Percentiles rank a stretch among this genome's conserved stretches.
Evolutionary conservation across 2,329 filamentous ascomycete species (phyloP).

Genomic region (Neofusicoccum ribis): DNA sequence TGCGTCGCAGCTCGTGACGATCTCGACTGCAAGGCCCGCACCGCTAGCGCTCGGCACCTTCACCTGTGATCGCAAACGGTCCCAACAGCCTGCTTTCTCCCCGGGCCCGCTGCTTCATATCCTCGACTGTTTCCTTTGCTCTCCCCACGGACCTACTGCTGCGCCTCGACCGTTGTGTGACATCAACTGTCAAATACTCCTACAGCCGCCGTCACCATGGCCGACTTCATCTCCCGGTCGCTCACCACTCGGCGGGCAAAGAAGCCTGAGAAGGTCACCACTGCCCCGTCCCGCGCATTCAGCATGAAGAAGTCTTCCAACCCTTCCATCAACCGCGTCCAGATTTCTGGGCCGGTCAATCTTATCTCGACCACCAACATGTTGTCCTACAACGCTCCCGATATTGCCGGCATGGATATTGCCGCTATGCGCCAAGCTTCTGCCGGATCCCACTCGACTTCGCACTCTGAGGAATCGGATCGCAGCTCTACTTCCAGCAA

Average conservation of each 20-base stretch:
- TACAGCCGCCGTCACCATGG: slow-evolving; percentile 8
- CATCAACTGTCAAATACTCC: slow-evolving; percentile 5
- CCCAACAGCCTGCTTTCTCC: not conserved
- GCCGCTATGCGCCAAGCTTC: slow-evolving; percentile 33
- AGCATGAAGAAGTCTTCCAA: slow-evolving; percentile 46
- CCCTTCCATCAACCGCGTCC: slow-evolving; percentile 57
- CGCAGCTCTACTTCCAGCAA: slow-evolving; percentile 53
- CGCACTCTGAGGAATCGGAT: slow-evolving; percentile 68
- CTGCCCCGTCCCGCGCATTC: slow-evolving; percentile 29
- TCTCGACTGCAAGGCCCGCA: slow-evolving; percentile 7
- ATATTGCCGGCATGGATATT: slow-evolving; percentile 67
- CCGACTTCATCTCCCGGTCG: slow-evolving; percentile 61
- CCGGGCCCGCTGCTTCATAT: slow-evolving; percentile 7
- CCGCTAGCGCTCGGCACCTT: slow-evolving; percentile 1
- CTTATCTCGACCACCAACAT: slow-evolving; percentile 94
- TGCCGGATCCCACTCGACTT: slow-evolving; percentile 53
- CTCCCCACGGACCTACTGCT: not conserved
- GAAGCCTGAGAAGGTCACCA: slow-evolving; percentile 47
- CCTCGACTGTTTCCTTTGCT: not conserved
- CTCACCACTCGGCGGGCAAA: slow-evolving; percentile 67
- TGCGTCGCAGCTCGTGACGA: slow-evolving; percentile 9
- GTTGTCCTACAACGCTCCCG: slow-evolving; percentile 90
- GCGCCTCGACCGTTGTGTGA: slow-evolving; percentile 3
- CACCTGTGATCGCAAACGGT: not conserved
- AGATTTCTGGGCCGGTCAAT: slow-evolving; percentile 86